Conservation (phyloP, 2,329 filamentous ascomycete species). For the Alternaria consortialis region DNA sequence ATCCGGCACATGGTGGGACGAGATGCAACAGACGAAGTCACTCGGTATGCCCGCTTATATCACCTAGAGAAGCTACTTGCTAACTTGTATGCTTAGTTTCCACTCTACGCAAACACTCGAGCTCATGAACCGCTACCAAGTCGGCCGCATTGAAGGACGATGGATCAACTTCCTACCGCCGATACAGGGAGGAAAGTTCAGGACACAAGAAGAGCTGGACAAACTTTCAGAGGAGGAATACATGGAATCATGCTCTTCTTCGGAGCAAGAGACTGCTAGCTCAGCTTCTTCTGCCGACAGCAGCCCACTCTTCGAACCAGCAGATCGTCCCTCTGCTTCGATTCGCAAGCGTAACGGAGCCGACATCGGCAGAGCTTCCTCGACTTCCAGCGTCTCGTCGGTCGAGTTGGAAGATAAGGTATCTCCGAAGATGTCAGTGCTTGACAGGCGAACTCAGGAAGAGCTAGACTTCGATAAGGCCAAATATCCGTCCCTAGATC, state of each 20-base stretch:
- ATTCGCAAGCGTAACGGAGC: slow-evolving; percentile 54
- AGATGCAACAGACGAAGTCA: slow-evolving; percentile 94
- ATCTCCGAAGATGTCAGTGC: slow-evolving; percentile 64
- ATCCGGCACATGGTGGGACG: slow-evolving; percentile 93
- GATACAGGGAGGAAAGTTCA: slow-evolving; percentile 86
- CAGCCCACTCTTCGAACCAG: slow-evolving; percentile 68
- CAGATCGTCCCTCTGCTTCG: slow-evolving; percentile 49
- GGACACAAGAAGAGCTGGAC: slow-evolving; percentile 57
- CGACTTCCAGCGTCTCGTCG: slow-evolving; percentile 68
- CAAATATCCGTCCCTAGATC: slow-evolving; percentile 82
- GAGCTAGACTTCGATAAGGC: slow-evolving; percentile 78
- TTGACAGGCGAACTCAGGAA: slow-evolving; percentile 77
- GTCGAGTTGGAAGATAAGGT: slow-evolving; percentile 54
- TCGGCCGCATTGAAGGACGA: slow-evolving; percentile 79
- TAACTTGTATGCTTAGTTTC: slow-evolving; percentile 63
- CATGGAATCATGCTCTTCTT: slow-evolving; percentile 23
- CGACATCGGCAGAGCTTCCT: slow-evolving; percentile 54
- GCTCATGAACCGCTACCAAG: slow-evolving; percentile 82
- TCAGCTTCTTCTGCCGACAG: slow-evolving; percentile 62
- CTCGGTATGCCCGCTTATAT: slow-evolving; percentile 69
- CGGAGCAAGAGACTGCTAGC: slow-evolving; percentile 39
- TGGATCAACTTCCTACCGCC: slow-evolving; percentile 93
- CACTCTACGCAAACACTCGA: slow-evolving; percentile 81
- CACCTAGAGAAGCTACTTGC: background rate
- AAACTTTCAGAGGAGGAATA: slow-evolving; percentile 48